Conservation (phyloP, 805 yeast species). For the Nakazawaea holstii region DNA sequence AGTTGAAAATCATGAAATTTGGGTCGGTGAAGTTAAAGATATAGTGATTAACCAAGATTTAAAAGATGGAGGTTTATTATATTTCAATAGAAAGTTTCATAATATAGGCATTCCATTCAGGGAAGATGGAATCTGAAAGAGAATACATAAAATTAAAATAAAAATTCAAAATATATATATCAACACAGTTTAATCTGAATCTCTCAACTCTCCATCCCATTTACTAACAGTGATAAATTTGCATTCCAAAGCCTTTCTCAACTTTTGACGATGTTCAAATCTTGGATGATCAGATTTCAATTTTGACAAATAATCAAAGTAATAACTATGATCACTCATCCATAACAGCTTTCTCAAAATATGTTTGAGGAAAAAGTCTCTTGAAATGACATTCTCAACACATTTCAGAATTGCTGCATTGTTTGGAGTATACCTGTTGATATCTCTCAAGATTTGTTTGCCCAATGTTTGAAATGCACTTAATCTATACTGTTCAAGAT, state of each 20-base stretch:
- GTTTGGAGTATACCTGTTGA: not conserved
- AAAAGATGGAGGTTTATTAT: constrained; percentile 59
- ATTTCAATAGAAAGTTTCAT: constrained; percentile 61
- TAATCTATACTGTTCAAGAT: not conserved
- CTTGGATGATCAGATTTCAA: not conserved
- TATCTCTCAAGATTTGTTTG: not conserved
- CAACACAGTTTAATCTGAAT: not conserved
- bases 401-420: not conserved
- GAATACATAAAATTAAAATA: not conserved
- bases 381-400: not conserved
- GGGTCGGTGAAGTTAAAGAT: constrained; percentile 76
- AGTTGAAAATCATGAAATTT: constrained; percentile 84
- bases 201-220: not conserved
- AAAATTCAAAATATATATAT: not conserved
- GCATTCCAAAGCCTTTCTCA: not conserved
- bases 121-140: not conserved
- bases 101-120: constrained; percentile 22
- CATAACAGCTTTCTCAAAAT: not conserved
- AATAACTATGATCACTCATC: not conserved
- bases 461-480: not conserved
- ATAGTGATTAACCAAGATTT: constrained; percentile 28
- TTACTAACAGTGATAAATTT: not conserved
- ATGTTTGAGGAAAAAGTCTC: not conserved
- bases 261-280: not conserved
- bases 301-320: not conserved